Base-by-base conservation (phyloP, 1,284 basidiomycete genomes). In the Tremellales sp. region DNA sequence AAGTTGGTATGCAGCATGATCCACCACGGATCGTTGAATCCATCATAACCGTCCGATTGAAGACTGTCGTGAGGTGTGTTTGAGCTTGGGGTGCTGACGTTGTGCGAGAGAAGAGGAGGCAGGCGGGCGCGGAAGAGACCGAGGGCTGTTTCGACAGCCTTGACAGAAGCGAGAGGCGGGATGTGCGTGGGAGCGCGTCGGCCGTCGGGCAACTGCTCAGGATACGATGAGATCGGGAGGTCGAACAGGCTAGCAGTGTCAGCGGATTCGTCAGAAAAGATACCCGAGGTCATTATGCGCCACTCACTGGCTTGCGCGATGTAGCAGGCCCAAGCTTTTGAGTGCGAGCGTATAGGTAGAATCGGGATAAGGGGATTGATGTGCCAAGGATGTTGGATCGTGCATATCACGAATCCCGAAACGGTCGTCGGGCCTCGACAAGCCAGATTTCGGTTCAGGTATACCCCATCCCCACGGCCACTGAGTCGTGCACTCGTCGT, bases 21-120 rank as follows among this genome's bases (percentile, higher is more conserved):
- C 58, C 63, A 70, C 64, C 64, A 70, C 13, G 65, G 67, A 45
- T 70, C 63, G 8, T 43, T 29, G 2, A 49, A 24, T 13, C 58
- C 56, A 26, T 61, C 53, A 46, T 61, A 60, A 13, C 13, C 5
- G n/a, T 46, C 43, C 12, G 27, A 17, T 4, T 27, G 23, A 4
- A 37, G 22, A 2, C 29, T 17, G 15, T 40, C 25, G 45, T 19
- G 23, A 11, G 24, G 49, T 17, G 25, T 23, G 26, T 3, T 25
- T 42, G 21, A 25, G 41, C 22, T 21, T 25, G 19, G 25, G 19
- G 24, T 45, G 23, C 33, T 21, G 24, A 15, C 25, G 21, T 13
- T n/a, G n/a, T 36, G 33, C 6, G 40, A n/a, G 21, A 40, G 55
- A 48, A 2, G 29, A 31, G 36, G 58, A 61, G 1, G 49, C 8